Evolutionary conservation across 352 stramenopile species (phyloP).

Genomic region (Halophytophthora batemanensis): DNA sequence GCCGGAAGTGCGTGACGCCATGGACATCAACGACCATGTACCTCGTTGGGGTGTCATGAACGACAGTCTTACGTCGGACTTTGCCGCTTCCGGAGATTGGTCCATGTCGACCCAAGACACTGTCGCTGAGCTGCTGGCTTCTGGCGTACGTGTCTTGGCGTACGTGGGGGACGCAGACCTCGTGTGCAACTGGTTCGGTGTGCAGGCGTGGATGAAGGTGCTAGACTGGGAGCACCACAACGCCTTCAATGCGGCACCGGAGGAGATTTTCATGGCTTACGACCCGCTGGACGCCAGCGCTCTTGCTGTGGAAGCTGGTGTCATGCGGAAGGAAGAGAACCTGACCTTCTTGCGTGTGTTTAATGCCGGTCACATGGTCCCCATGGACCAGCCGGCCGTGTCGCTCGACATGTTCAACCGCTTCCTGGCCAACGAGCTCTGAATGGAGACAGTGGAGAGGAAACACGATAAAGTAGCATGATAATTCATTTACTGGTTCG

Average conservation of each 20-base stretch:
- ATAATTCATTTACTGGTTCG: no score
- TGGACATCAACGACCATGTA: constrained; percentile 8
- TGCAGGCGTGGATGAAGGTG: constrained; percentile 29
- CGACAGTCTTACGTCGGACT: constrained; percentile 51
- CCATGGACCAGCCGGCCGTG: constrained; percentile 39
- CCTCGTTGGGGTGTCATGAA: constrained; percentile 62
- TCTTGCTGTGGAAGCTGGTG: constrained; percentile 13
- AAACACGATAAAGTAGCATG: no score
- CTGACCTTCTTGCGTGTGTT: constrained; percentile 49
- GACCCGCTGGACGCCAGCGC: constrained; percentile 2
- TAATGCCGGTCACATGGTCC: constrained; percentile 50
- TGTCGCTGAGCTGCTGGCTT: constrained; percentile 23
- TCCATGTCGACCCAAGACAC: constrained; percentile 83
- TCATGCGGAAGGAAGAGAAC: constrained; percentile 25
- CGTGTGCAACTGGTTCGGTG: constrained; percentile 42
- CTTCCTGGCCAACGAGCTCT: no score
- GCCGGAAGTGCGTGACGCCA: neutral
- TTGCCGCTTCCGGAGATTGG: constrained; percentile 51
- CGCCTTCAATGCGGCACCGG: neutral
- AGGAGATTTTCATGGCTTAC: neutral
- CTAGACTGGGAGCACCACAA: constrained; percentile 16
- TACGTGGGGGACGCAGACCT: constrained; percentile 37
- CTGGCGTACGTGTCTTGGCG: constrained; percentile 20
- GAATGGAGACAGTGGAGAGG: no score
- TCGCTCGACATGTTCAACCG: constrained; percentile 13